These are phyloP conservation scores for Mortierella sp. DNA, from an alignment of 371 early-diverging fungal genomes.

Conservation along the genomic window DNA sequence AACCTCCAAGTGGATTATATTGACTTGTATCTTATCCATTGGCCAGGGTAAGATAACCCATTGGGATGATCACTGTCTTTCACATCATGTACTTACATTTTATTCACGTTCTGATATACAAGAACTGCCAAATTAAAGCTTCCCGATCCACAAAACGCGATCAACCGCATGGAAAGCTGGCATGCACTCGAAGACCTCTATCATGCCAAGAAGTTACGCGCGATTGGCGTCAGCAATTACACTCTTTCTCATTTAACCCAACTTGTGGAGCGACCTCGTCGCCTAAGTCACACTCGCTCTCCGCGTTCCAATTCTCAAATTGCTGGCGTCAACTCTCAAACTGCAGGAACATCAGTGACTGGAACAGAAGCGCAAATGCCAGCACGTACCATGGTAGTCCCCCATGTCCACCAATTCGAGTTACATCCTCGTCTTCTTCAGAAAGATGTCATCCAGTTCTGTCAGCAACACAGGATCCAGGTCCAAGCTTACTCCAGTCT, in stretches of 20 bases:
- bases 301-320: not conserved
- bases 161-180: slow-evolving; percentile 74
- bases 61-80: too few relatives aligned
- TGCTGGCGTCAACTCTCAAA: not conserved
- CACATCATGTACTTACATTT: not conserved
- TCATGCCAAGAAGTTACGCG: slow-evolving; percentile 63
- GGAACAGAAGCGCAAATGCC: not conserved
- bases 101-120: not conserved
- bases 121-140: slow-evolving; percentile 63
- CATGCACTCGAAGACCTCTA: slow-evolving; percentile 76
- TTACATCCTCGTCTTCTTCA: slow-evolving; percentile 76
- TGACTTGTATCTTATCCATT: slow-evolving; percentile 92
- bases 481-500: slow-evolving; percentile 93
- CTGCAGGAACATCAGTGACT: not conserved
- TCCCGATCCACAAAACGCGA: slow-evolving; percentile 57
- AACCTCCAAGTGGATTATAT: slow-evolving; percentile 78
- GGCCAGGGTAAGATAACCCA: slow-evolving; percentile 81
- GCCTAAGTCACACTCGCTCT: slow-evolving; percentile 24
- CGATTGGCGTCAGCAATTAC: slow-evolving; percentile 92
- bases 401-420: slow-evolving; percentile 82
- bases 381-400: slow-evolving; percentile 57
- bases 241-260: slow-evolving; percentile 71
- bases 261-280: slow-evolving; percentile 59
- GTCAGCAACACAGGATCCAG: slow-evolving; percentile 65
- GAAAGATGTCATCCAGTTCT: slow-evolving; percentile 65